Base-by-base conservation (phyloP, 1,139 yeast genomes). In the Sugiyamaella castrensis region DNA sequence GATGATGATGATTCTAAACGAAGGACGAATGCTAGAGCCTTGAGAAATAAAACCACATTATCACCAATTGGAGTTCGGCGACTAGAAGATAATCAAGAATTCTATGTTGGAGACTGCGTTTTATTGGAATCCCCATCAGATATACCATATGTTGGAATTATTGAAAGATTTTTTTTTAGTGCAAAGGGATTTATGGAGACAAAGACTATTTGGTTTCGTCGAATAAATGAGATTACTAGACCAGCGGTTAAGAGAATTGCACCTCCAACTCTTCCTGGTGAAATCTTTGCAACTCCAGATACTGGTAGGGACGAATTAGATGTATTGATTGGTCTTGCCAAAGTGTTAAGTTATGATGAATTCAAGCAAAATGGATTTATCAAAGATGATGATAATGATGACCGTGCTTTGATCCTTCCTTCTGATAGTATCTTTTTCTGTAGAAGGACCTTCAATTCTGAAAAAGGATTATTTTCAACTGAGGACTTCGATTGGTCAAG, bases 41-140 rank as follows among this genome's bases (percentile, higher is more conserved):
- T 45, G 29, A 40, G 49, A 40, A 46, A 40, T 29, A 35, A 44
- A 8, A 26, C 37, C 12, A 15, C 40, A n/a, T 34, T 46, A 26
- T 24, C 37, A 9, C 59, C 58, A 9, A 36, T 48, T 8, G 57
- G 53, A 10, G 54, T 55, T 8, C 26, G 31, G 11, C 46, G 60
- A 16, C 29, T 47, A 13, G 47, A 48, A 11, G 59, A 55, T 31
- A 47, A 42, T 11, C 46, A 32, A 11, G 52, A 46, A 33, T 59
- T 57, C 42, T 41, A 43, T 6, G 33, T 49, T 4, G 63, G 63
- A 12, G 64, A 60, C 37, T 46, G 50, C 33, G 60, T 60, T 9
- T 47, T 49, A 8, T 42, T 60, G 8, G 55, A 51, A 13, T 52
- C 61, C 11, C 47, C 41, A 7, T 37, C 46, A 5, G 57, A 50